These are phyloP conservation scores for Leccinum pachyderme DNA, from an alignment of 1,284 basidiomycete genomes.

Conservation along the genomic window DNA sequence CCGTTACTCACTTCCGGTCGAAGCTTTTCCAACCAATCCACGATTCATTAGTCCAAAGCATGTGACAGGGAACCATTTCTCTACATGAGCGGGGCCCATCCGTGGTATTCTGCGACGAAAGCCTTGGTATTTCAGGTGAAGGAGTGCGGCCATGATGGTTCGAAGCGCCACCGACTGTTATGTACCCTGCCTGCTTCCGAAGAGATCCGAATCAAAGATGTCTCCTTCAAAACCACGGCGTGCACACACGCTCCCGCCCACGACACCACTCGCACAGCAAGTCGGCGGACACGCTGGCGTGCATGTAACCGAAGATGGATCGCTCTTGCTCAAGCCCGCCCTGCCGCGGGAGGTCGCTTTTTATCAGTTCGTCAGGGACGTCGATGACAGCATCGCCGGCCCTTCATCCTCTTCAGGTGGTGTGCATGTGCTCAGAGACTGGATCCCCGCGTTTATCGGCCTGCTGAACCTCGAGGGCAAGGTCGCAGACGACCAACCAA, in stretches of 20 bases:
- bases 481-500: constrained; percentile 32
- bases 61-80: constrained; percentile 46
- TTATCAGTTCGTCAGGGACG: constrained; percentile 62
- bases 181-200: neutral
- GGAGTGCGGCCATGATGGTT: no score
- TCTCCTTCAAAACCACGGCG: constrained; percentile 3
- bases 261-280: constrained; percentile 47
- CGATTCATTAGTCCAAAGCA: constrained; percentile 74
- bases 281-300: constrained; percentile 89
- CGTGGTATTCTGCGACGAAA: constrained; percentile 91
- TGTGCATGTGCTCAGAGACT: constrained; percentile 42
- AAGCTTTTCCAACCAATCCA: constrained; percentile 74
- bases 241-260: constrained; percentile 23
- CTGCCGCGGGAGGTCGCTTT: constrained; percentile 75
- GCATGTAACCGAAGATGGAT: constrained; percentile 70
- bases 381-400: constrained; percentile 17
- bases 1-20: constrained; percentile 68
- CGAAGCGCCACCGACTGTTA: no score
- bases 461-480: constrained; percentile 69
- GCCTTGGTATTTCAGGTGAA: constrained; percentile 39
- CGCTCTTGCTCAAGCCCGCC: constrained; percentile 83
- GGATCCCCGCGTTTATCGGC: constrained; percentile 75
- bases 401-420: constrained; percentile 2
- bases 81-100: constrained; percentile 81
- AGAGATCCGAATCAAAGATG: constrained; percentile 2